Base-by-base conservation (phyloP, 2,329 filamentous ascomycete species). In the Aureobasidium sp. region DNA sequence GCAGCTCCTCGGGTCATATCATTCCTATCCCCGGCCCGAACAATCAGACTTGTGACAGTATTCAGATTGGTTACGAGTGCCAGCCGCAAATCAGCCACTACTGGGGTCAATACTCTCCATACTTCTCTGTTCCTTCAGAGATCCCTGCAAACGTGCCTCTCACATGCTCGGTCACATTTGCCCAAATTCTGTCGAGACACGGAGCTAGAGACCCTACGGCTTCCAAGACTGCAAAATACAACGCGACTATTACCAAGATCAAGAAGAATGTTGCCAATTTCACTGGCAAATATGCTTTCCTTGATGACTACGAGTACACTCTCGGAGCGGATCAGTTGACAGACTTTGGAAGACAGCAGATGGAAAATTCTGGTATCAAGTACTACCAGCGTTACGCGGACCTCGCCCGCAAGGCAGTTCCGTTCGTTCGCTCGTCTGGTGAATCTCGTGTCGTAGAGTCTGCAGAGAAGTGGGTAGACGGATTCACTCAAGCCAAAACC, bases 101-200 rank as follows among this genome's bases (percentile, higher is more conserved):
- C 61, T 96, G 91, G 90, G 92, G 91, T 62, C 91, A 93, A 72
- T 96, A 96, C 73, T 88, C 90, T 20, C 90, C 91, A 1, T 95
- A 86, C 76, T 96, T 89, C 75, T 82, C 87, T 0, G 87, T 92
- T 0, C 82, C 86, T 7, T 91, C 88, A 1, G 78, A 83, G 2
- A 83, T 90, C 56, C 78, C 84, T 17, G 68, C 80, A 7, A 77
- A 78, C 8, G 76, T 88, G 0, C 91, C 91, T 0, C 67, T 77
- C 0, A 79, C 78, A n/a, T 97, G 92, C 75, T 77, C 82, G 13
- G 77, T 93, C 67, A 93, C 87, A 2, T 93, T 96, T 74, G 92
- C 83, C 1, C 88, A 92, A 69, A 78, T 92, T 27, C 81, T 97
- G 52, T 91, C 90, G 26, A 86, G 92, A 2, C 92, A 97, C 72